Conservation (phyloP, 2,329 filamentous ascomycete genomes). For the Sporothrix luriei region DNA sequence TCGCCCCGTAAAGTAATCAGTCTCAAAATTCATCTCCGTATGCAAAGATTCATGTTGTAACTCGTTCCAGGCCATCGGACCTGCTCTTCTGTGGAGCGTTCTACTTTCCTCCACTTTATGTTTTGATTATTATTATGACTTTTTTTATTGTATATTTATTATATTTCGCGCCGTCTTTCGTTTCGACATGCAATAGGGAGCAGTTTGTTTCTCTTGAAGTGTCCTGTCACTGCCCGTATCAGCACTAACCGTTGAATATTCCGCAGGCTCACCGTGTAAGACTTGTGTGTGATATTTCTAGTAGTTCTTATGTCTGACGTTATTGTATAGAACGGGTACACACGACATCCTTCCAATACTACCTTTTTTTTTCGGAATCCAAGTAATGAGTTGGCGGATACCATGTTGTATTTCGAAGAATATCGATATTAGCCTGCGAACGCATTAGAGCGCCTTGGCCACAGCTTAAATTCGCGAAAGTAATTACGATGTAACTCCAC, state of each 20-base stretch:
- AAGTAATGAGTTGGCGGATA: neutral
- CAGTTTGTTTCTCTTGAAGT: neutral
- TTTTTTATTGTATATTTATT: neutral
- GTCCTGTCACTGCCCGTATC: neutral
- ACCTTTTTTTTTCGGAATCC: too few species aligned
- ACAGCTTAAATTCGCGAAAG: neutral
- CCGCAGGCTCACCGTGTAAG: neutral
- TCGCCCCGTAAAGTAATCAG: neutral
- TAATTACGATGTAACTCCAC: neutral
- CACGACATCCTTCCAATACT: neutral
- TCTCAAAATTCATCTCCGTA: neutral
- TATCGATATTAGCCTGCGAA: neutral
- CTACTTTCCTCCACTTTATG: neutral
- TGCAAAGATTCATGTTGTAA: conserved; percentile 8
- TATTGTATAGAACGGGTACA: too few species aligned
- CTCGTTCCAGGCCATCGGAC: conserved; percentile 10
- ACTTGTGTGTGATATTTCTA: neutral
- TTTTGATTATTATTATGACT: neutral
- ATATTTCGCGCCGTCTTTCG: neutral
- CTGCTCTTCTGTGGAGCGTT: neutral
- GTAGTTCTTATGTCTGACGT: neutral
- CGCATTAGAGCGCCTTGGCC: neutral
- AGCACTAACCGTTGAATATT: neutral
- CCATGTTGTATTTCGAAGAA: conserved; percentile 20
- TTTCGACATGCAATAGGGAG: neutral